Evolutionary conservation across 169 alveolate genomes (phyloP).

Genomic region (Plasmodium relictum): DNA sequence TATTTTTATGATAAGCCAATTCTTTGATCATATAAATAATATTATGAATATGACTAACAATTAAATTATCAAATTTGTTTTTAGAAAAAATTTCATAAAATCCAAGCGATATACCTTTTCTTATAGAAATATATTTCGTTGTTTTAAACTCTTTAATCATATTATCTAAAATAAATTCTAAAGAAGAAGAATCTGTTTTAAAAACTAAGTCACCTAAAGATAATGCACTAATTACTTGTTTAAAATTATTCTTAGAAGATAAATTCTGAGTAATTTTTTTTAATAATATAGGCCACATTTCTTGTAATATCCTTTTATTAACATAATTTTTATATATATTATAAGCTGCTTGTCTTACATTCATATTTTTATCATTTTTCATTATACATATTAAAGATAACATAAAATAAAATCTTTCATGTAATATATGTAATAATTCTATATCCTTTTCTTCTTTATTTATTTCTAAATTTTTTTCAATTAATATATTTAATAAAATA

Average conservation of each 20-base stretch:
- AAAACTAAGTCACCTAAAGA: conserved; percentile 68
- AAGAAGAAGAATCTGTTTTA: conserved; percentile 45
- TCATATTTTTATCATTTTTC: conserved; percentile 71
- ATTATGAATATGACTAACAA: conserved; percentile 39
- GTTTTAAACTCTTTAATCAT: conserved; percentile 66
- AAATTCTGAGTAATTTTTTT: conserved; percentile 75
- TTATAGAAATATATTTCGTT: conserved; percentile 50
- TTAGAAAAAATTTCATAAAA: conserved; percentile 75
- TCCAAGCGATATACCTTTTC: conserved; percentile 68
- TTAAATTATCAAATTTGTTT: conserved; percentile 37
- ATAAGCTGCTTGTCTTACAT: conserved; percentile 73
- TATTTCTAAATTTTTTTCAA: conserved; percentile 75
- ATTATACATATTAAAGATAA: conserved; percentile 70
- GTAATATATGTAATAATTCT: conserved; percentile 37
- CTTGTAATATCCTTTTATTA: conserved; percentile 68
- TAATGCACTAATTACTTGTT: conserved; percentile 68
- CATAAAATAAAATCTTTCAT: conserved; percentile 75
- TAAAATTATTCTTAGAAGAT: conserved; percentile 61
- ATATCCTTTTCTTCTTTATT: conserved; percentile 63
- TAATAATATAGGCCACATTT: conserved; percentile 70
- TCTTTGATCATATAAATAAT: conserved; percentile 74
- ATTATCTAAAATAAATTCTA: conserved; percentile 57
- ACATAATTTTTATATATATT: conserved; percentile 61
- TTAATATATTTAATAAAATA: conserved; percentile 44
- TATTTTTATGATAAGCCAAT: conserved; percentile 52